Base-by-base conservation (phyloP, 257 asterid species). In the Solanum gracilifrons region DNA sequence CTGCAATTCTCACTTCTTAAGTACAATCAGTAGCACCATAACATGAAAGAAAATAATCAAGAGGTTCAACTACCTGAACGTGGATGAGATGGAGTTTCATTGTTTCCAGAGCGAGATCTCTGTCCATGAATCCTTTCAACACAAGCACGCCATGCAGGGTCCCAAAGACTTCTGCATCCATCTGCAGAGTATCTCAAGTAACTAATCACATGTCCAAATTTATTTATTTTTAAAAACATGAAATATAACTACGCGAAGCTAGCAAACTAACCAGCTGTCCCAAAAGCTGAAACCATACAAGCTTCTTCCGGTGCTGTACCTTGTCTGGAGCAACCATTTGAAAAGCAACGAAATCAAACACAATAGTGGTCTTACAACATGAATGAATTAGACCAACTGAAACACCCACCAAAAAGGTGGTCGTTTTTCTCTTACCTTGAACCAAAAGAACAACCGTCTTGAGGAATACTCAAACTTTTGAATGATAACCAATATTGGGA, bases 221-320 rank as follows among this genome's bases (percentile, higher is more conserved):
- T n/a, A n/a, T n/a, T 87, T 68, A 79, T 39, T 48, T 15, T 88
- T 79, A 43, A 39, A 79, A 58, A 72, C 15, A 62, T 18, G 13
- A 33, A 87, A 75, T 7, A 86, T 23, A 85, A 84, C 41, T 32
- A 85, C 85, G 46, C 51, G 27, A 76, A 77, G 85, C 72, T 46
- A 23, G n/a, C 86, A 64, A 82, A 90, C 93, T 77, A 90, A 92
- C 93, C 95, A 92, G 89, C 87, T 88, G 87, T 90, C 86, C 99
- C 99, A 85, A 97, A 96, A 87, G 99, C 98, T 41, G 99, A 97
- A 88, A 93, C 88, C 99, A 97, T 97, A 89, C 95, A 95, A 89
- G 98, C 98, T 89, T 97, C 99, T 80, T 97, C 99, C 64, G 99
- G 99, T 88, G 94, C 95, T 86, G 92, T 93, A 88, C 98, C 99